phyloP scores from a whole-genome alignment of 768 basidiomycete genomes.

The Termitomyces sp. region DNA sequence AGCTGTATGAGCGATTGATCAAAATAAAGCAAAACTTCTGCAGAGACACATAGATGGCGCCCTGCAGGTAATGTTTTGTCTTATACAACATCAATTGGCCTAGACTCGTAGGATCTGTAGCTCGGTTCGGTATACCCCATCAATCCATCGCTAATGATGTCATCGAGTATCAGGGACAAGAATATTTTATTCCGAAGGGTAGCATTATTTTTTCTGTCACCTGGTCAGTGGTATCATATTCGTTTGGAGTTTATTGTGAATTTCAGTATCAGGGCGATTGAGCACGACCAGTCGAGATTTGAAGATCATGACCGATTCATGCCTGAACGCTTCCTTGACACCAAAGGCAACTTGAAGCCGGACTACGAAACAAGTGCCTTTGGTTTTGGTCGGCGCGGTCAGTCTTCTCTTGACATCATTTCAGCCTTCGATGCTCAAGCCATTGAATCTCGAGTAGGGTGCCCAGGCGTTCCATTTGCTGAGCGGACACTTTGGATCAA shows the following conservation, averaged over 20 bases:
- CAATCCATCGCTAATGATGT: not conserved
- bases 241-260: not conserved
- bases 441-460: not conserved
- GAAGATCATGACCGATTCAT: not conserved
- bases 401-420: not conserved
- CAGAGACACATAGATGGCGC: not conserved
- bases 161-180: not conserved
- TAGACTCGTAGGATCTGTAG: not conserved
- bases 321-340: not conserved
- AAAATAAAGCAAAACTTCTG: no score
- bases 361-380: not conserved
- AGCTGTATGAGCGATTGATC: not conserved
- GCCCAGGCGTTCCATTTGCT: not conserved
- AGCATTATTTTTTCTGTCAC: not conserved
- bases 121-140: not conserved
- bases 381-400: not conserved
- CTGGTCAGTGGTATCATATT: not conserved
- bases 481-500: not conserved
- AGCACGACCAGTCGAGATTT: not conserved
- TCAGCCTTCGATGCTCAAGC: not conserved
- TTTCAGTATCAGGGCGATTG: not conserved
- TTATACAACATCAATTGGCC: not conserved
- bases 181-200: not conserved
- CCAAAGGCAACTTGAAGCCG: not conserved
- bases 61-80: not conserved